Base-by-base conservation (phyloP, 2,329 filamentous ascomycete genomes). In the Fusarium tupiense region DNA sequence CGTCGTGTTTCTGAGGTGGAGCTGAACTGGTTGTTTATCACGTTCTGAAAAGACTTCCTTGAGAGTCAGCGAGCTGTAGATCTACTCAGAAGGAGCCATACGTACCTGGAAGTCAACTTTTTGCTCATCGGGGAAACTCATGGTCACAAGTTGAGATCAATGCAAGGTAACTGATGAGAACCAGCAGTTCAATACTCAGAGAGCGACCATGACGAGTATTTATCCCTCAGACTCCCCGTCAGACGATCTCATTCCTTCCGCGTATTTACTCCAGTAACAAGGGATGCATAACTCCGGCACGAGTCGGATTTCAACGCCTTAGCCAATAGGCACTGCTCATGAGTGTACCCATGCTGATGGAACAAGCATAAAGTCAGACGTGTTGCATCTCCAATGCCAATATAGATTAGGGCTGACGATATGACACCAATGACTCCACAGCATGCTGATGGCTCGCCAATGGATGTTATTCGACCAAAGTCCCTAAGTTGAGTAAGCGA, bases 41-140 rank as follows among this genome's bases (percentile, higher is more conserved):
- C 71, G 86, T 90, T 33, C 22, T 52, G 62, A 13, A 68, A 71
- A 11, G 47, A 40, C 69, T 72, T 24, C 20, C 2, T 1, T 26
- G 2, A 11, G 6, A 29, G 17, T 56, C 6, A 67, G 61, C 3
- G 0, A 22, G 4, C 3, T 5, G 12, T 35, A 6, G 12, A 3
- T 4, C 5, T 2, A 11, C 0, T 5, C 2, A 10, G 20, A 43
- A 8, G 9, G 8, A 17, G 22, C 1, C 1, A 12, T 20, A 7
- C 16, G 3, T 46, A 67, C 64, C 8, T 67, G 12, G 6, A 67
- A 67, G 17, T 60, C 38, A 19, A 67, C 29, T 19, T 52, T 67
- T 19, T 52, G 37, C 6, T 67, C 33, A 1, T n/a, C 1, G 0
- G 49, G 5, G 20, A 35, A 26, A 10, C 9, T 9, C 64, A 67